These are phyloP conservation scores for Lachnellula hyalina DNA, from an alignment of 2,329 filamentous ascomycete species.

Conservation along the genomic window DNA sequence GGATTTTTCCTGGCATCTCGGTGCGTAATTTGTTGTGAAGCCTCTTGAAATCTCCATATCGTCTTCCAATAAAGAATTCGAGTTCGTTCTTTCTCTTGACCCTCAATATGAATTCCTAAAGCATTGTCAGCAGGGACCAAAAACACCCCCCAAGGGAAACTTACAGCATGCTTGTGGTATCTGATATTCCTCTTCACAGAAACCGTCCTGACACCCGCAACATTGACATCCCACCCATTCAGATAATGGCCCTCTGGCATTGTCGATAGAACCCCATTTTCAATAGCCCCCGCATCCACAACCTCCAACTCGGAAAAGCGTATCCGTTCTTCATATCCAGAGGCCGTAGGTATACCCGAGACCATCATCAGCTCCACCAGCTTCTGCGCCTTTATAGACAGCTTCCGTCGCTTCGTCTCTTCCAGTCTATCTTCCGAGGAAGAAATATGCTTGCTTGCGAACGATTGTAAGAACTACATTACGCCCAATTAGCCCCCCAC, in stretches of 20 bases:
- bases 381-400: conserved; percentile 91
- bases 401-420: conserved; percentile 89
- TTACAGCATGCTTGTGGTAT: conserved; percentile 84
- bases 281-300: conserved; percentile 87
- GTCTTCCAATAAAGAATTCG: conserved; percentile 74
- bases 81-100: conserved; percentile 72
- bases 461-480: conserved; percentile 84
- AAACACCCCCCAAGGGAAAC: conserved; percentile 28
- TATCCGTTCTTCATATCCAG: conserved; percentile 95
- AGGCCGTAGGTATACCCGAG: conserved; percentile 89
- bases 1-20: conserved; percentile 84
- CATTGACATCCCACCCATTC: conserved; percentile 96
- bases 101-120: conserved; percentile 75
- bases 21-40: conserved; percentile 74
- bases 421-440: conserved; percentile 94
- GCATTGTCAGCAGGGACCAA: not conserved
- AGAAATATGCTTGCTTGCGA: conserved; percentile 94
- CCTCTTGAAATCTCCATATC: conserved; percentile 82
- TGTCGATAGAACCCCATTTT: conserved; percentile 80
- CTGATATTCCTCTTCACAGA: conserved; percentile 80
- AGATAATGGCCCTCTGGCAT: conserved; percentile 87
- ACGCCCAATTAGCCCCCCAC: not conserved
- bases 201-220: conserved; percentile 78
- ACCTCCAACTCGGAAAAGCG: conserved; percentile 96
- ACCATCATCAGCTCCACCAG: conserved; percentile 99